These are phyloP conservation scores for Fereydounia khargensis DNA, from an alignment of 1,284 basidiomycete genomes.

Conservation along the genomic window DNA sequence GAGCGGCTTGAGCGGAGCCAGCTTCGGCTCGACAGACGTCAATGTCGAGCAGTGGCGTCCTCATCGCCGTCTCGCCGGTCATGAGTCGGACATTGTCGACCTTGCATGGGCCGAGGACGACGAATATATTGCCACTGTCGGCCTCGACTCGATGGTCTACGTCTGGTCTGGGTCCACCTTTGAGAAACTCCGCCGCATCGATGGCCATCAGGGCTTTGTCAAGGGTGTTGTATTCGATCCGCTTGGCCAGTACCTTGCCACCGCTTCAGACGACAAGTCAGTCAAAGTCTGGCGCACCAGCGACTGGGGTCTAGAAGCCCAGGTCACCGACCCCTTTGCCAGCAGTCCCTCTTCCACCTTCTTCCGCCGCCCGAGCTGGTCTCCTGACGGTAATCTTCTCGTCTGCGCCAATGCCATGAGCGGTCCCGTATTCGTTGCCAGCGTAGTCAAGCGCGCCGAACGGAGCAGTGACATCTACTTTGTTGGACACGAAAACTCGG, in stretches of 20 bases:
- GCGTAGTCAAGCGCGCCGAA: slow-evolving; percentile 80
- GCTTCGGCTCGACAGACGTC: slow-evolving; percentile 48
- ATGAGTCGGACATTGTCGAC: slow-evolving; percentile 81
- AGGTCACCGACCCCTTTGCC: slow-evolving; percentile 83
- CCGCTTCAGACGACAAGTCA: slow-evolving; percentile 86
- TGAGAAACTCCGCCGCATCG: slow-evolving; percentile 69
- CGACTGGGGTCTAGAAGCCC: slow-evolving; percentile 82
- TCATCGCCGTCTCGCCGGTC: slow-evolving; percentile 82
- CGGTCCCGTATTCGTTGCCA: slow-evolving; percentile 94
- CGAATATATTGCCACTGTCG: slow-evolving; percentile 83
- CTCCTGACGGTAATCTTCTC: slow-evolving; percentile 95
- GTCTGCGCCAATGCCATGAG: slow-evolving; percentile 96
- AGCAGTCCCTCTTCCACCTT: slow-evolving; percentile 93
- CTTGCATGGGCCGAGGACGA: slow-evolving; percentile 86
- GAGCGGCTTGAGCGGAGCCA: slow-evolving; percentile 32
- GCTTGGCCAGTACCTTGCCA: slow-evolving; percentile 79
- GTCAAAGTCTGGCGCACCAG: slow-evolving; percentile 94
- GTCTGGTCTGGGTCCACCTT: slow-evolving; percentile 67
- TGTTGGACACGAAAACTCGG: slow-evolving; percentile 94
- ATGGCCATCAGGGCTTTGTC: slow-evolving; percentile 90
- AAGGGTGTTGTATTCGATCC: slow-evolving; percentile 99
- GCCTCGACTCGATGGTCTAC: slow-evolving; percentile 83
- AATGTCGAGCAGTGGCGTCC: slow-evolving; percentile 94
- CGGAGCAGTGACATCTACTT: slow-evolving; percentile 64
- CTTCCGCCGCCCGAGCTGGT: slow-evolving; percentile 93